Evolutionary conservation across 2,329 filamentous ascomycete genomes (phyloP).

Genomic region (Talaromyces funiculosus): DNA sequence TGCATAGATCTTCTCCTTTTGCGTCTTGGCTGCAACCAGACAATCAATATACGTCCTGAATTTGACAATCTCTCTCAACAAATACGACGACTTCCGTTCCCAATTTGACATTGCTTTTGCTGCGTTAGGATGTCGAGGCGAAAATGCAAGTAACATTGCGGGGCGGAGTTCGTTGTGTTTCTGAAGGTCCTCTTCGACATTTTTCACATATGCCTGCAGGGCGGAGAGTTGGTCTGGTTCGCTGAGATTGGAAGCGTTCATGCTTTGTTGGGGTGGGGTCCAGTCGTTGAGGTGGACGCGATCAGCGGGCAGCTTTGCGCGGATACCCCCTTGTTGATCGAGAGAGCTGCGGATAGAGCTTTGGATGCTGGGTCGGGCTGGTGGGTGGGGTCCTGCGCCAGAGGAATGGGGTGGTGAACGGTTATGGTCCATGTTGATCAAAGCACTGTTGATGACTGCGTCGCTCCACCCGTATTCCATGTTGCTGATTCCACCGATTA

Average conservation of each 20-base stretch:
- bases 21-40: conserved; percentile 62
- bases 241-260: conserved; percentile 72
- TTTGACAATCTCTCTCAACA: conserved; percentile 91
- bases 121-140: conserved; percentile 73
- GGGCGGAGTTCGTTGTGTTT: conserved; percentile 82
- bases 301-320: conserved; percentile 73
- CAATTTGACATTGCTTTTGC: conserved; percentile 88
- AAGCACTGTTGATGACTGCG: conserved; percentile 69
- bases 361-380: conserved; percentile 49
- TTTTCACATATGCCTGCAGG: conserved; percentile 71
- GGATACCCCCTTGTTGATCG: conserved; percentile 55
- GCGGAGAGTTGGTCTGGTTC: conserved; percentile 77
- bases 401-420: conserved; percentile 27
- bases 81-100: conserved; percentile 90
- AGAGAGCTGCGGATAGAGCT: conserved; percentile 61
- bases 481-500: conserved; percentile 90
- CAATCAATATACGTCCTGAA: conserved; percentile 92
- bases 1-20: conserved; percentile 65
- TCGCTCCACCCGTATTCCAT: conserved; percentile 98
- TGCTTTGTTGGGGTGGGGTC: conserved; percentile 81
- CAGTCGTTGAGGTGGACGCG: conserved; percentile 79
- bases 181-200: conserved; percentile 78
- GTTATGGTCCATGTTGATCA: conserved; percentile 50
- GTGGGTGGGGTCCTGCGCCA: conserved; percentile 21
- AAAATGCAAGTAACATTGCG: conserved; percentile 85